Evolutionary conservation across 2,329 filamentous ascomycete genomes (phyloP).

Genomic region (Leptographium flavum): DNA sequence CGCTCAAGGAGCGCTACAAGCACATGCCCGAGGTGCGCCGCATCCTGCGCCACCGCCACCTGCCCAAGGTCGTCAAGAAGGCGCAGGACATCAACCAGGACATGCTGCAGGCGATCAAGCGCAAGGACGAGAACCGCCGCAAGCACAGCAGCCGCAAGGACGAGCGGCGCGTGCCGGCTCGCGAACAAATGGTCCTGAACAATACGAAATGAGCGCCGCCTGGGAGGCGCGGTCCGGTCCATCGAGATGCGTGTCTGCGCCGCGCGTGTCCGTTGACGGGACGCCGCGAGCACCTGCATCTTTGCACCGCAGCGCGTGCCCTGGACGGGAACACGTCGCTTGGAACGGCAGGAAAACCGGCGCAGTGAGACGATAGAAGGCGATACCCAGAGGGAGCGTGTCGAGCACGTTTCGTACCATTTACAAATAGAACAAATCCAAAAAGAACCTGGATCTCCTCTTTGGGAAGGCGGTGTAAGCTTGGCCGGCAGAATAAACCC

Average conservation of each 20-base stretch:
- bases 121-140: constrained; percentile 84
- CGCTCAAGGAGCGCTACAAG: constrained; percentile 67
- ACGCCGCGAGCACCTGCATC: too few species aligned
- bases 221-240: too few species aligned
- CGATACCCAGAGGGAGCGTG: not conserved
- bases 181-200: constrained; percentile 84
- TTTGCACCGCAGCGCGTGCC: too few species aligned
- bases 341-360: not conserved
- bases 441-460: not conserved
- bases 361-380: not conserved
- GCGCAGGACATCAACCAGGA: constrained; percentile 86
- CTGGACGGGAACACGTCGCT: too few species aligned
- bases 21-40: constrained; percentile 95
- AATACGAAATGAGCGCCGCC: constrained; percentile 39
- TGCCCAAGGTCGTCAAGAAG: constrained; percentile 92
- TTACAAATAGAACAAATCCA: not conserved
- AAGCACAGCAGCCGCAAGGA: constrained; percentile 80
- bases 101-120: constrained; percentile 76
- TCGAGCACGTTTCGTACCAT: too few species aligned
- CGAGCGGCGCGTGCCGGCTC: constrained; percentile 36
- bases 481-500: not conserved
- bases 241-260: too few species aligned
- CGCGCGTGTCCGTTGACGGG: too few species aligned
- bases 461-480: not conserved
- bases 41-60: constrained; percentile 80